Base-by-base conservation (phyloP, 1,284 basidiomycete genomes). In the Sphaerobolus stellatus region DNA sequence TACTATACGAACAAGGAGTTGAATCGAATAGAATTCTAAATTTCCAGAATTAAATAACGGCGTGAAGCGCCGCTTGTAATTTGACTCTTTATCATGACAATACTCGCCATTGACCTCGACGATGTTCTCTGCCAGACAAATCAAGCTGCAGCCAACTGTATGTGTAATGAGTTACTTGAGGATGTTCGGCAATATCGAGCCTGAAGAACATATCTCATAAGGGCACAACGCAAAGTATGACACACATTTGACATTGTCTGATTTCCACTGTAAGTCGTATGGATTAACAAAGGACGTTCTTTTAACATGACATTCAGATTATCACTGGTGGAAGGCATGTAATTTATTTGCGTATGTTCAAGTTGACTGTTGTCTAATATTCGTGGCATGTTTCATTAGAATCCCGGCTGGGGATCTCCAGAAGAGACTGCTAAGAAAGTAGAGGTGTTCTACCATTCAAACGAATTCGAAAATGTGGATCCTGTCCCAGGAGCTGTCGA, bases 61-160 rank as follows among this genome's bases (percentile, higher is more conserved):
- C 31, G 8, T 29, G 7, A n/a, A 38, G 11, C 28, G 18, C 76
- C 77, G 13, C 67, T n/a, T n/a, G n/a, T n/a, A n/a, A n/a, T n/a
- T n/a, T n/a, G n/a, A n/a, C n/a, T n/a, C n/a, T n/a, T n/a, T n/a
- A n/a, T n/a, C n/a, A n/a, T n/a, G n/a, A n/a, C n/a, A n/a, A n/a
- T 84, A 46, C 85, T 91, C 64, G 86, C 86, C 4, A 74, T 90
- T 36, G 89, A 91, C 71, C 70, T 90, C 57, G 89, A 91, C 62
- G 89, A 92, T 73, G 89, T 91, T 4, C 69, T 91, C 50, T 78
- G 83, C 59, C 72, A 82, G 64, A 92, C 88, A 3, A 92, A 91
- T 67, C 62, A 69, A 47, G 74, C 74, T 14, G 79, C 90, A 11
- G 81, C 83, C 4, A 69, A 82, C 45, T 92, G 89, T 90, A 68